phyloP scores from a whole-genome alignment of 2,329 filamentous ascomycete species.

The Fusarium aywerte region DNA sequence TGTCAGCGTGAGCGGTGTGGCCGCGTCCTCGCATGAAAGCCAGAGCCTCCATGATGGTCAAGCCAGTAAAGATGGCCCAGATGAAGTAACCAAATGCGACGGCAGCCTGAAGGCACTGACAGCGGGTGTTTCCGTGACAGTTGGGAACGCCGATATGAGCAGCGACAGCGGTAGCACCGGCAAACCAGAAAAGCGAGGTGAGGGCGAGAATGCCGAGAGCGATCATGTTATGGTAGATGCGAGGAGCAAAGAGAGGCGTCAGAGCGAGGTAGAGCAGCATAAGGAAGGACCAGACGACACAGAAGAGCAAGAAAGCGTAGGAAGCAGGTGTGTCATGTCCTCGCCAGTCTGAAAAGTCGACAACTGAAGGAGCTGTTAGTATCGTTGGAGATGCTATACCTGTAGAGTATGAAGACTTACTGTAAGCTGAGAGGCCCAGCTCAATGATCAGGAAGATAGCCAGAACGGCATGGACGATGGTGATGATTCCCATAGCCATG shows the following conservation, averaged over 20 bases:
- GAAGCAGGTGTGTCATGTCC: constrained; percentile 60
- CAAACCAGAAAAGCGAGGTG: constrained; percentile 91
- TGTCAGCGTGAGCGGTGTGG: constrained; percentile 47
- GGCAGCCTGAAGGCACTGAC: constrained; percentile 70
- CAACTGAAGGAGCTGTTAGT: constrained; percentile 32
- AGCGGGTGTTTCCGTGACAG: constrained; percentile 65
- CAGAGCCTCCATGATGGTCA: constrained; percentile 60
- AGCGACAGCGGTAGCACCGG: constrained; percentile 81
- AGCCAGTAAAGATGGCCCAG: constrained; percentile 63
- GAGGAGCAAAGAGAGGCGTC: constrained; percentile 70
- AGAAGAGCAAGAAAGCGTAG: constrained; percentile 84
- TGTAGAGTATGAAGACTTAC: constrained; percentile 57
- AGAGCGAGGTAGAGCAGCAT: constrained; percentile 76
- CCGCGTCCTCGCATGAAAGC: constrained; percentile 57
- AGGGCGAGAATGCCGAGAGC: constrained; percentile 75
- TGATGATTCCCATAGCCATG: constrained; percentile 66
- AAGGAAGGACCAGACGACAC: constrained; percentile 78
- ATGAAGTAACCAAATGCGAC: constrained; percentile 74
- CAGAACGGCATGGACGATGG: constrained; percentile 74
- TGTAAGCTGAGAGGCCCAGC: constrained; percentile 78
- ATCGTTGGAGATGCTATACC: not conserved
- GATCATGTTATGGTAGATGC: constrained; percentile 70
- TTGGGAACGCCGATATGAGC: constrained; percentile 68
- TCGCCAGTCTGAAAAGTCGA: constrained; percentile 52
- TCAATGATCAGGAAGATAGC: constrained; percentile 76